These are phyloP conservation scores for Eutrema yunnanense DNA, from an alignment of 345 rosid species.

Conservation along the genomic window DNA sequence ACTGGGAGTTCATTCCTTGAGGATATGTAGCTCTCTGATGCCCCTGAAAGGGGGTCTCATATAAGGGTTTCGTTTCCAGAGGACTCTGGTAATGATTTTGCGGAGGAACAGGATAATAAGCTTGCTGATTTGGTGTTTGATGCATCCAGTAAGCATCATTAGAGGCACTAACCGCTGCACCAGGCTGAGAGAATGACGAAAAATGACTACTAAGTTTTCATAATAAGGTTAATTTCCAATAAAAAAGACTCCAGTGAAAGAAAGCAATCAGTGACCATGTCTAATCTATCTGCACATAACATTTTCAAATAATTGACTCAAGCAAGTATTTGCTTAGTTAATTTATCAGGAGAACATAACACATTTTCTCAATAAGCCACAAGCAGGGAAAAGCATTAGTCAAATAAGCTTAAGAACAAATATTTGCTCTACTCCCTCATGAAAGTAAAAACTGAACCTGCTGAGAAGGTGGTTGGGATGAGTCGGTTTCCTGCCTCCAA, in stretches of 20 bases:
- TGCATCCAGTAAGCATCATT: conserved; percentile 76
- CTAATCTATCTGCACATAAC: conserved; percentile 7
- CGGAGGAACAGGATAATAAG: conserved; percentile 52
- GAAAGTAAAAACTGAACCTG: conserved; percentile 54
- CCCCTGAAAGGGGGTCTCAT: conserved; percentile 59
- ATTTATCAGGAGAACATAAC: not conserved
- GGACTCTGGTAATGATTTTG: conserved; percentile 58
- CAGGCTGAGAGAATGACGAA: conserved; percentile 50
- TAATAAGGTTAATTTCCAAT: not conserved
- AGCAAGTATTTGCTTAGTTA: not conserved
- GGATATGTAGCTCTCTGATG: conserved; percentile 52
- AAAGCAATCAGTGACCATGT: conserved; percentile 5
- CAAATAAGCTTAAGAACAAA: not conserved
- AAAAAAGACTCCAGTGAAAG: not conserved
- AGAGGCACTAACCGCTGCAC: conserved; percentile 45
- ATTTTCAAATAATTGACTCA: not conserved
- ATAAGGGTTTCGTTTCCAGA: conserved; percentile 50
- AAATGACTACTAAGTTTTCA: not conserved
- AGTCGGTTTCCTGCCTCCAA: conserved; percentile 60
- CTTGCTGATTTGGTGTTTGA: conserved; percentile 49
- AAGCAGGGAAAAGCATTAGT: not conserved
- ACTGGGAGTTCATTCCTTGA: conserved; percentile 56
- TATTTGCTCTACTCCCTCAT: conserved; percentile 2
- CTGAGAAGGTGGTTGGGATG: conserved; percentile 51
- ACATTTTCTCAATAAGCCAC: not conserved